Base-by-base conservation (phyloP, 2,329 filamentous ascomycete genomes). In the Diaporthe sp. region DNA sequence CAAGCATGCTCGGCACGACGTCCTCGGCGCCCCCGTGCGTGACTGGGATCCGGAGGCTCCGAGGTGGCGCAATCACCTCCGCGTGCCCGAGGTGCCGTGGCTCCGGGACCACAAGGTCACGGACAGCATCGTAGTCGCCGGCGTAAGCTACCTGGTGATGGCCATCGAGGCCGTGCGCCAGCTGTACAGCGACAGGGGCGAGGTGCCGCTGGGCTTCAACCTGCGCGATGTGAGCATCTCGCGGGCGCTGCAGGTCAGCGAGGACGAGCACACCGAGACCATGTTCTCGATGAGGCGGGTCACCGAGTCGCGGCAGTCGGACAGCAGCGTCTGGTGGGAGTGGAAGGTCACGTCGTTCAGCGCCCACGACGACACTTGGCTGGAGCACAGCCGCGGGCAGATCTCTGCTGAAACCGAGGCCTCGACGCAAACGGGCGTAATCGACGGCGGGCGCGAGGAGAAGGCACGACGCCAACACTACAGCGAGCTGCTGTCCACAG, bases 1-100 rank as follows among this genome's bases (percentile, higher is more conserved):
- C 3, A 79, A 79, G 19, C 81, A 82, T 45, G 77, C 81, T 1
- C 81, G 83, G 10, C 84, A 85, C 42, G 85, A 87, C 69, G 70
- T 87, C 5, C 78, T 86, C 8, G 85, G 85, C 8, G 79, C 81
- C 4, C 77, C 79, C 4, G 80, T 82, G 1, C 77, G 80, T 0
- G 82, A 82, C 5, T 80, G 80, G 52, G 80, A 81, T 67, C 78
- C 82, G 28, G 77, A 75, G 15, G 80, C 82, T 55, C 82, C 82
- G 0, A 77, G 79, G 9, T 85, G 82, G 82, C 80, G 83, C 10
- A 82, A 84, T 69, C 60, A 79, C 22, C 76, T 82, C 10, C 76
- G 75, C 6, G 70, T 78, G 1, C 54, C 74, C 2, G 80, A 83
- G 38, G 71, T 82, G 0, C 82, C 88, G 35, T 87, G 85, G 75